phyloP scores from a whole-genome alignment of 441 rosid species.

The Eutrema salsugineum region DNA sequence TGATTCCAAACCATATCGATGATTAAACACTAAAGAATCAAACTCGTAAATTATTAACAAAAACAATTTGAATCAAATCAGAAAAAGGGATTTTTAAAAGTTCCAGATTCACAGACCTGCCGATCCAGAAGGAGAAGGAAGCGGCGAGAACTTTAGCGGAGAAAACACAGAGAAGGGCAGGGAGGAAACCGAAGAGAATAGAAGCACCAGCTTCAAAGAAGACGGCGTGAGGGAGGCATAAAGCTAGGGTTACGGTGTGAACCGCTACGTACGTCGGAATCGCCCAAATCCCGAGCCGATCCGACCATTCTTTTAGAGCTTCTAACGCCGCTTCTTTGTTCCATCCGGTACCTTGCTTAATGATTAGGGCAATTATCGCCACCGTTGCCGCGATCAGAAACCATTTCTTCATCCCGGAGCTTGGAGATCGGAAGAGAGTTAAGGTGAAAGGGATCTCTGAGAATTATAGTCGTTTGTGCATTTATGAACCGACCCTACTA shows the following conservation, averaged over 20 bases:
- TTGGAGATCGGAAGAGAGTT: background rate
- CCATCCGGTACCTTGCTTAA: slow-evolving; percentile 49
- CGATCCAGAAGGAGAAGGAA: slow-evolving; percentile 87
- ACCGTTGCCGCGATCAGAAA: slow-evolving; percentile 40
- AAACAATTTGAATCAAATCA: background rate
- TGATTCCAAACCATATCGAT: background rate
- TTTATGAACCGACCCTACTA: background rate
- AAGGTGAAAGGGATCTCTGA: background rate
- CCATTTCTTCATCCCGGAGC: slow-evolving; percentile 47
- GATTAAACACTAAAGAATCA: background rate
- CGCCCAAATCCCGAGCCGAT: slow-evolving; percentile 81
- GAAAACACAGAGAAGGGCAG: slow-evolving; percentile 75
- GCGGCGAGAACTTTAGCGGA: slow-evolving; percentile 82
- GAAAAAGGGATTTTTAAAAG: background rate
- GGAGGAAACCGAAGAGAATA: slow-evolving; percentile 74
- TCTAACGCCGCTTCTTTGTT: slow-evolving; percentile 55
- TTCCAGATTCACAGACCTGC: slow-evolving; percentile 54
- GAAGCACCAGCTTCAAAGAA: slow-evolving; percentile 93
- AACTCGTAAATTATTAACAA: background rate
- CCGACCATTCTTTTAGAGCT: slow-evolving; percentile 49
- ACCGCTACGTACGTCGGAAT: slow-evolving; percentile 70
- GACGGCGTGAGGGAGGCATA: slow-evolving; percentile 82
- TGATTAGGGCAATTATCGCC: slow-evolving; percentile 28
- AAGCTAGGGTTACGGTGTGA: slow-evolving; percentile 69
- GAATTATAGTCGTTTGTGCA: background rate